Evolutionary conservation across 805 yeast species (phyloP), one percentile per base, ranked within the genome.

Genomic region (Starmera dryadoides): DNA sequence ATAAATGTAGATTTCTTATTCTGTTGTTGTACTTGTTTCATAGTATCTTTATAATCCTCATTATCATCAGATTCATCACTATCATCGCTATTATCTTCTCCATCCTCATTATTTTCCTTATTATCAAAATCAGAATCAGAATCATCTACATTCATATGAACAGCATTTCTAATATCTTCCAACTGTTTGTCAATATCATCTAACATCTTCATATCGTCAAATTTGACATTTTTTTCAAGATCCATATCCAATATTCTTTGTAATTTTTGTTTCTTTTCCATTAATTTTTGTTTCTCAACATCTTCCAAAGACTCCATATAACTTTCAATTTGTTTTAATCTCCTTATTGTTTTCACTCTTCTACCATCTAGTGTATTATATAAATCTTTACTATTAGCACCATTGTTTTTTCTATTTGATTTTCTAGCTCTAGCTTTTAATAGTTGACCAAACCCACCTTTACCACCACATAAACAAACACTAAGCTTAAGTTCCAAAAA

Each of bases 371-470:
- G 45, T 0, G 66, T 67, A 31, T 64, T 56, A 39, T 56, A 66
- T n/a, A 55, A 47, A 41, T 66, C 70, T 23, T 47, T 53, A 5
- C 46, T 36, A 33, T 37, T 50, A 7, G 60, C 58, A 14, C 35
- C 39, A 18, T 45, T 44, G 6, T 50, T 46, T 32, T 46, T 47
- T 11, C 41, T 47, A 12, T 52, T 49, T 37, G 42, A 53, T 25
- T 60, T 56, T 14, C 59, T 48, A 3, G 69, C 74, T 38, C 62
- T 64, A 4, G 65, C 64, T 30, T 64, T 60, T 37, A 71, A 50
- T 46, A 61, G 51, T 15, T 64, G 55, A 1, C 75, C 76, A 48
- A 71, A 66, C 3, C 75, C 77, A 18, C 77, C 77, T 53, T 72
- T 71, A n/a, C 77, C 77, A 7, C 77, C 77, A 41, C 71, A 61